Percentiles rank a stretch among this genome's conserved stretches.
These are phyloP conservation scores for Russula griseocarnosa DNA, from an alignment of 768 basidiomycete species.

Conservation along the genomic window DNA sequence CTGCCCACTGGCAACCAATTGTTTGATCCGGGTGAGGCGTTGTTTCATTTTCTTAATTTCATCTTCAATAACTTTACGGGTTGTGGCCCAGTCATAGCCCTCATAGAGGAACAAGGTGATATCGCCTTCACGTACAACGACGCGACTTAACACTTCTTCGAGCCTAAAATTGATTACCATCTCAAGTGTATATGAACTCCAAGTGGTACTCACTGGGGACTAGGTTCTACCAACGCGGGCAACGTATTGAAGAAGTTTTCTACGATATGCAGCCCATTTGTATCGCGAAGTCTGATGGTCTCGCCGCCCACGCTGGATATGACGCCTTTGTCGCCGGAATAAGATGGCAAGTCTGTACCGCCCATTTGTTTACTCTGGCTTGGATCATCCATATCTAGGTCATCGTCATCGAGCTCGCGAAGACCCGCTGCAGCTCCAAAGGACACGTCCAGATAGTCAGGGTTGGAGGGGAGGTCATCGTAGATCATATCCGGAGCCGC, in stretches of 20 bases:
- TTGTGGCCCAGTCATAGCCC: conserved; percentile 90
- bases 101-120: conserved; percentile 76
- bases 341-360: not conserved
- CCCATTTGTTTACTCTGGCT: conserved; percentile 23
- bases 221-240: conserved; percentile 47
- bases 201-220: conserved; percentile 44
- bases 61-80: conserved; percentile 81
- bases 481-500: conserved; percentile 81
- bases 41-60: conserved; percentile 85
- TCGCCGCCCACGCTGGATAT: conserved; percentile 73
- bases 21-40: conserved; percentile 81
- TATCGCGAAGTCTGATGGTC: conserved; percentile 73
- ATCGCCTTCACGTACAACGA: conserved; percentile 59
- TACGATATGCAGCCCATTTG: conserved; percentile 58
- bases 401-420: conserved; percentile 67
- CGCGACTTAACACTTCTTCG: conserved; percentile 34
- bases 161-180: conserved; percentile 14
- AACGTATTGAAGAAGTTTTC: conserved; percentile 73
- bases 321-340: conserved; percentile 33
- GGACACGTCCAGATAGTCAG: conserved; percentile 81
- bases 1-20: conserved; percentile 89
- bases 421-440: conserved; percentile 76
- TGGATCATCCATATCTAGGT: conserved; percentile 60
- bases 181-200: not conserved
- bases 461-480: conserved; percentile 88